Evolutionary conservation across 768 basidiomycete genomes (phyloP).

Genomic region (Xerocomellus amylosporus): DNA sequence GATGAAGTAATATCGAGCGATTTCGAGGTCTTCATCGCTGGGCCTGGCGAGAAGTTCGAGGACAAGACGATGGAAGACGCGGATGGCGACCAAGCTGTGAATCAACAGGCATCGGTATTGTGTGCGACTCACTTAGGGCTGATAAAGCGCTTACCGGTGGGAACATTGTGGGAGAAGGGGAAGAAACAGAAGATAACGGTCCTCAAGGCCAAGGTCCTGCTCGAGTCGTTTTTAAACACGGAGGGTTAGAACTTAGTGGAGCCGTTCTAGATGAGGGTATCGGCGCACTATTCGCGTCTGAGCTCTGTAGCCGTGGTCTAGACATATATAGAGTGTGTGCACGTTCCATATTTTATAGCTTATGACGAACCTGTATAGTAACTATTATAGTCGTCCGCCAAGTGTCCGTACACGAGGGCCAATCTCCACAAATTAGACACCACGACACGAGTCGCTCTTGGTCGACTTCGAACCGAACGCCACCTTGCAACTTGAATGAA

Average conservation of each 20-base stretch:
- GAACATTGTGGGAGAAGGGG: conserved; percentile 9
- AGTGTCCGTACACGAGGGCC: too few relatives aligned
- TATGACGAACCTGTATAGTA: too few relatives aligned
- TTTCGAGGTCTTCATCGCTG: conserved; percentile 7
- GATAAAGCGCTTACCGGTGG: conserved; percentile 4
- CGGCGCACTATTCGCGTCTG: too few relatives aligned
- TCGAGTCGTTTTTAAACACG: conserved; percentile 2
- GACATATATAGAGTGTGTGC: too few relatives aligned
- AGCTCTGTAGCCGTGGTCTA: too few relatives aligned
- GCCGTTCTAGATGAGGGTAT: not conserved
- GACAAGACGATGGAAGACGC: conserved; percentile 6
- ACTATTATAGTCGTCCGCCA: too few relatives aligned
- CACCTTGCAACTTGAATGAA: too few relatives aligned
- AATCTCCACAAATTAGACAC: too few relatives aligned
- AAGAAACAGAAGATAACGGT: conserved; percentile 2
- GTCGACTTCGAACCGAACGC: too few relatives aligned
- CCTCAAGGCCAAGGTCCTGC: conserved; percentile 9
- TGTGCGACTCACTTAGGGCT: conserved; percentile 9
- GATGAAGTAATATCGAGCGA: conserved; percentile 13
- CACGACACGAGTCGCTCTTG: too few relatives aligned
- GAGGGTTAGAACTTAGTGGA: not conserved
- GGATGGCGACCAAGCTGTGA: not conserved
- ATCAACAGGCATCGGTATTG: not conserved
- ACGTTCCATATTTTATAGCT: too few relatives aligned
- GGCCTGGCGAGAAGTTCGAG: conserved; percentile 7